Evolutionary conservation across 805 yeast species (phyloP).

Genomic region (Sungouiozyma ichnusensis): DNA sequence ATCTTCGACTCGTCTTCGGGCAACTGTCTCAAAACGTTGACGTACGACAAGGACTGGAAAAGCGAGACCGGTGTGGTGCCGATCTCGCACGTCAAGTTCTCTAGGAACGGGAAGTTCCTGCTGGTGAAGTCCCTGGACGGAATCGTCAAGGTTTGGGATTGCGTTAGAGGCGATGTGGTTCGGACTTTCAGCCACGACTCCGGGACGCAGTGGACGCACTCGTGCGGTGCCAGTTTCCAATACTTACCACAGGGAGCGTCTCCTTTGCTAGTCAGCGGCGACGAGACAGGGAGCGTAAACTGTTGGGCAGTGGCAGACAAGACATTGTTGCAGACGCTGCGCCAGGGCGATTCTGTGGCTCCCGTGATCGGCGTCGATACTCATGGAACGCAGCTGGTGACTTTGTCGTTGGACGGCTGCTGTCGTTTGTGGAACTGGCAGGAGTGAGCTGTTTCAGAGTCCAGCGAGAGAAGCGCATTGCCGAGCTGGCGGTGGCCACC

Average conservation of each 20-base stretch:
- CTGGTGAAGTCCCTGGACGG: constrained; percentile 79
- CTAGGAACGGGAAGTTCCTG: constrained; percentile 73
- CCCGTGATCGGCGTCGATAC: constrained; percentile 2
- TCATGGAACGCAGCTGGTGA: constrained; percentile 10
- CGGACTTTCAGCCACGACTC: constrained; percentile 43
- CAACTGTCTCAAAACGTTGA: constrained; percentile 82
- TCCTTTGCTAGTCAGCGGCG: constrained; percentile 23
- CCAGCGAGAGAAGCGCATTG: too few species aligned
- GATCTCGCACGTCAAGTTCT: constrained; percentile 57
- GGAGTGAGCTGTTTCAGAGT: too few species aligned
- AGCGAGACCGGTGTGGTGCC: constrained; percentile 49
- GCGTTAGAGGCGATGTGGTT: constrained; percentile 67
- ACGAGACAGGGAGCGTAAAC: constrained; percentile 19
- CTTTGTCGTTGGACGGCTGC: constrained; percentile 21
- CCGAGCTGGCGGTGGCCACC: too few species aligned
- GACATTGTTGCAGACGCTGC: background rate
- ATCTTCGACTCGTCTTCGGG: constrained; percentile 83
- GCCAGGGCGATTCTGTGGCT: background rate
- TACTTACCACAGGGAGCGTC: constrained; percentile 10
- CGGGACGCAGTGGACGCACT: constrained; percentile 9
- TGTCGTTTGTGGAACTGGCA: constrained; percentile 23
- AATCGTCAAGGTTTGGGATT: constrained; percentile 72
- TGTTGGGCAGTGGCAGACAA: constrained; percentile 13
- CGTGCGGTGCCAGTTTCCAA: constrained; percentile 23
- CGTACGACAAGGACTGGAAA: constrained; percentile 66